phyloP scores from a whole-genome alignment of 1,284 basidiomycete genomes.

The Pterulicium gracile region DNA sequence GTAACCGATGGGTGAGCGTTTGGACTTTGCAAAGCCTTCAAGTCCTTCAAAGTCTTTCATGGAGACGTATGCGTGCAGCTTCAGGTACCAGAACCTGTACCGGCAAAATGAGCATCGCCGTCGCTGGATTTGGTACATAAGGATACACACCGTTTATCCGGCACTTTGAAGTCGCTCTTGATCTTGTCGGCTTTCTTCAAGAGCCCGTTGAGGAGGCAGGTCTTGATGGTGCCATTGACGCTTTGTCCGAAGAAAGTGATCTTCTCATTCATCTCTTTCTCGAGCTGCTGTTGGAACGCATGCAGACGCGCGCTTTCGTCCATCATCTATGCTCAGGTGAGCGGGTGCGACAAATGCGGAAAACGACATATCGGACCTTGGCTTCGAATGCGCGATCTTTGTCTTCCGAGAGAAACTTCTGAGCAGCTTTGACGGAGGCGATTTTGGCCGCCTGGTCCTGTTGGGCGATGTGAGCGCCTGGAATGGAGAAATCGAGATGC shows the following conservation, averaged over 20 bases:
- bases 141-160: slow-evolving; percentile 71
- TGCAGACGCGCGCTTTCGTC: slow-evolving; percentile 80
- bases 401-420: slow-evolving; percentile 91
- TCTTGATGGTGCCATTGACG: slow-evolving; percentile 74
- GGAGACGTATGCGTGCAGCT: slow-evolving; percentile 73
- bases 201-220: slow-evolving; percentile 68
- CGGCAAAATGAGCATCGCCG: not conserved
- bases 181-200: slow-evolving; percentile 81
- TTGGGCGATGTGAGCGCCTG: too few relatives aligned
- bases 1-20: slow-evolving; percentile 91
- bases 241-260: slow-evolving; percentile 71
- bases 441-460: slow-evolving; percentile 67
- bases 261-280: slow-evolving; percentile 76
- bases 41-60: slow-evolving; percentile 76
- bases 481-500: too few relatives aligned
- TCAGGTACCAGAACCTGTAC: slow-evolving; percentile 86
- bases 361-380: slow-evolving; percentile 42
- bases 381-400: slow-evolving; percentile 86
- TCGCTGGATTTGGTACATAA: slow-evolving; percentile 2
- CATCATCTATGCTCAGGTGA: slow-evolving; percentile 55
- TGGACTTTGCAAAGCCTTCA: slow-evolving; percentile 75
- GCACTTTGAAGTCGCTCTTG: slow-evolving; percentile 80
- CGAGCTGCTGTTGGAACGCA: slow-evolving; percentile 73
- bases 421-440: slow-evolving; percentile 67
- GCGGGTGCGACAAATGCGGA: not conserved